A percentile compares a stretch with the other conserved stretches of the same genome.
Evolutionary conservation across 139 green algal species (phyloP).

Genomic region (Chlamydomonas eustigma): DNA sequence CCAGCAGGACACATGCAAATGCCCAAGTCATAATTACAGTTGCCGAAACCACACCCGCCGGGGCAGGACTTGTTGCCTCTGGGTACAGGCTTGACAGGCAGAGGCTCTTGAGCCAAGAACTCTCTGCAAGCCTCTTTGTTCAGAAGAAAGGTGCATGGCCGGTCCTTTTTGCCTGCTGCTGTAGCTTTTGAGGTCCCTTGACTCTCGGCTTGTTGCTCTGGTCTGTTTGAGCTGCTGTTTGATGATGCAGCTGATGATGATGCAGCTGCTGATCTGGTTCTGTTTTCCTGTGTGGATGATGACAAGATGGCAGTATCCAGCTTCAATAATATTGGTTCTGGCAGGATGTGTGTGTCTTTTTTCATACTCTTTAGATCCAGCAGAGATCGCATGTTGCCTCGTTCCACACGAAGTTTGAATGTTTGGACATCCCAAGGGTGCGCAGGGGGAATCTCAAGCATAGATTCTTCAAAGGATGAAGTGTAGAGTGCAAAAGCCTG

Average conservation of each 20-base stretch:
- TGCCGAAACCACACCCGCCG: slow-evolving; percentile 31
- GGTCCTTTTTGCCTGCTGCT: neutral
- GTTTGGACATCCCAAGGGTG: neutral
- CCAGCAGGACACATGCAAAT: slow-evolving; percentile 42
- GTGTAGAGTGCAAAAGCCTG: no score
- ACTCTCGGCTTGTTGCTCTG: no score
- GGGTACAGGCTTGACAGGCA: neutral
- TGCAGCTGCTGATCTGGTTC: no score
- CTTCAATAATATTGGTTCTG: neutral
- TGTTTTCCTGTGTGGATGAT: no score
- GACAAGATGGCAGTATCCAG: neutral
- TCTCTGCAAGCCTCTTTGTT: neutral
- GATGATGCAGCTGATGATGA: no score
- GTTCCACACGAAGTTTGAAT: neutral
- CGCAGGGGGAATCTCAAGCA: neutral
- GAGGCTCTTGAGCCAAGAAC: neutral
- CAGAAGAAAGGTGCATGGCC: neutral
- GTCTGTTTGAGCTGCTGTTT: no score
- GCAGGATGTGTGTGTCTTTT: neutral
- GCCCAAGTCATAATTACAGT: slow-evolving; percentile 50
- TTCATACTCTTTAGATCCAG: neutral
- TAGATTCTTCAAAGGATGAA: no score
- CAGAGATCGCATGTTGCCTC: neutral
- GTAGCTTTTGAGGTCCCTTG: neutral
- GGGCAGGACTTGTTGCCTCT: slow-evolving; percentile 5